These are phyloP conservation scores for Plasmodium coatneyi DNA, from an alignment of 169 alveolate species.

Conservation along the genomic window DNA sequence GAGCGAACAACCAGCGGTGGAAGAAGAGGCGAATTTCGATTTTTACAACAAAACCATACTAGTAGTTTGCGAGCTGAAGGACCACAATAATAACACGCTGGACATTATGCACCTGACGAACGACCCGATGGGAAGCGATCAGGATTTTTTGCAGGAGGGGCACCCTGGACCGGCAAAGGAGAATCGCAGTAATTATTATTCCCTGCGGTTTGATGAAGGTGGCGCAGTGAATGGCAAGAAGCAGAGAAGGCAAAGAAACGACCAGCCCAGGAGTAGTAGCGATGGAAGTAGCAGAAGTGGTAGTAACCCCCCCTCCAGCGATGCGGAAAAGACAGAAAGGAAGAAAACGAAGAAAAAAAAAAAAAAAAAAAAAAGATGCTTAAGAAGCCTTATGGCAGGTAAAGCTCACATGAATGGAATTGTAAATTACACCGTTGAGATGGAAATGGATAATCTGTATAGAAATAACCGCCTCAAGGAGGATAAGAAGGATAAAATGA, in stretches of 20 bases:
- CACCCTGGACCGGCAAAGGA: not conserved
- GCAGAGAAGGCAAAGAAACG: not conserved
- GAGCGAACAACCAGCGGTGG: not conserved
- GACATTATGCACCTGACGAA: conserved; percentile 44
- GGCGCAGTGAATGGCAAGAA: not conserved
- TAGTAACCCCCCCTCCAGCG: not conserved
- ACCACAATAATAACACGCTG: conserved; percentile 53
- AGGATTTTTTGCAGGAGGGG: not conserved
- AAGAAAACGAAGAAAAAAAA: not conserved
- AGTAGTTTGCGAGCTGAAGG: conserved; percentile 54
- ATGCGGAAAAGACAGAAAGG: not conserved
- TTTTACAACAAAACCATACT: not conserved
- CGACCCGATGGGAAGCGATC: not conserved
- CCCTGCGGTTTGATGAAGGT: not conserved
- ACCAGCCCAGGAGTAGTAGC: not conserved
- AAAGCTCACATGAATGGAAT: conserved; percentile 44
- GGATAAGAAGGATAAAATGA: not conserved
- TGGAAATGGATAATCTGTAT: conserved; percentile 28
- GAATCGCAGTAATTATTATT: not conserved
- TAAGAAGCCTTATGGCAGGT: not conserved
- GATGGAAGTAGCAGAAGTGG: not conserved
- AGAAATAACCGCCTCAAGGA: not conserved
- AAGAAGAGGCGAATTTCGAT: not conserved
- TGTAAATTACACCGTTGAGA: conserved; percentile 53
- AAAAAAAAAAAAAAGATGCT: conserved; percentile 2